These are phyloP conservation scores for Firmiana major DNA, from an alignment of 345 rosid genomes.

Conservation along the genomic window DNA sequence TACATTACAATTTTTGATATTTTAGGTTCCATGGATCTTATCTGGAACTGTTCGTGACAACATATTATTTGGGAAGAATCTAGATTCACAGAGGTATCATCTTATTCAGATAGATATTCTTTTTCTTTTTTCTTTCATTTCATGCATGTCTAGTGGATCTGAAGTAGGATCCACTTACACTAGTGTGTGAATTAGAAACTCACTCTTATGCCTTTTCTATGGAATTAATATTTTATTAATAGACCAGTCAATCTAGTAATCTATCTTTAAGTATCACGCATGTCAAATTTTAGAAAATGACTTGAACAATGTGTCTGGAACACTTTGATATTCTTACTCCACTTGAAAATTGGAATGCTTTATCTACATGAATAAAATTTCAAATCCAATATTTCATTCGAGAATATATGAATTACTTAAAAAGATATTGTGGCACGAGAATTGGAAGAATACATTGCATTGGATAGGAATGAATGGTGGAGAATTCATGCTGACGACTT, in stretches of 20 bases:
- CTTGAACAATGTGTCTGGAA: neutral
- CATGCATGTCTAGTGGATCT: neutral
- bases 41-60: conserved; percentile 85
- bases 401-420: neutral
- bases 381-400: neutral
- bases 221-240: neutral
- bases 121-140: neutral
- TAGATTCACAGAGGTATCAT: conserved; percentile 60
- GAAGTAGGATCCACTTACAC: neutral
- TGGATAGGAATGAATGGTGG: too few relatives aligned
- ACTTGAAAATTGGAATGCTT: neutral
- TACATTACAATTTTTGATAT: conserved; percentile 21
- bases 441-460: too few relatives aligned
- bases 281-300: neutral
- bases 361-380: neutral
- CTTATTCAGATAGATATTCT: conserved; percentile 1
- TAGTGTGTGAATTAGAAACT: neutral
- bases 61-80: conserved; percentile 61
- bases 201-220: neutral
- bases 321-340: neutral
- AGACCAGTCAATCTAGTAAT: neutral
- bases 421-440: neutral
- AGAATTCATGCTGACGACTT: too few relatives aligned
- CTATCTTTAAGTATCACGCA: neutral
- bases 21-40: conserved; percentile 87